These are phyloP conservation scores for Alisma plantagoaquatica DNA, from an alignment of 106 monocot genomes.

Conservation along the genomic window DNA sequence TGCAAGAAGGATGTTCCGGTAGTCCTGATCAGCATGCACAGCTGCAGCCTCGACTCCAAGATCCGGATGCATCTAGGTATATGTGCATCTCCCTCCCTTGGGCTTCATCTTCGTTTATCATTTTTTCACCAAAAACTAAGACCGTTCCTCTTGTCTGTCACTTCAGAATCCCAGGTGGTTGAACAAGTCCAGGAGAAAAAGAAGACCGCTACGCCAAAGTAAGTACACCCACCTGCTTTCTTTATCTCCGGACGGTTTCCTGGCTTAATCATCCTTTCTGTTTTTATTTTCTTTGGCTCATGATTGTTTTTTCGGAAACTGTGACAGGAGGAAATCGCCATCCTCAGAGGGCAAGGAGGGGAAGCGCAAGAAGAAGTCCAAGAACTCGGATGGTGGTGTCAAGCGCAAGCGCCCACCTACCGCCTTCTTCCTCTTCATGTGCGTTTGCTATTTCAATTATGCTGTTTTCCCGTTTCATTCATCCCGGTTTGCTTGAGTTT, in stretches of 20 bases:
- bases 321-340: constrained; percentile 49
- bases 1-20: constrained; percentile 78
- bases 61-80: constrained; percentile 75
- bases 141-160: background rate
- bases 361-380: constrained; percentile 41
- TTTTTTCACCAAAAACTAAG: background rate
- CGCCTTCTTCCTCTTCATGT: constrained; percentile 91
- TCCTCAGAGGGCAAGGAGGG: constrained; percentile 22
- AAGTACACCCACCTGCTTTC: background rate
- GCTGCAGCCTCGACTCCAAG: constrained; percentile 81
- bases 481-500: background rate
- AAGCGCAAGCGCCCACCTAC: constrained; percentile 71
- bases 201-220: constrained; percentile 18
- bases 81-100: background rate
- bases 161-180: constrained; percentile 71
- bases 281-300: too few relatives aligned
- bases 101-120: background rate
- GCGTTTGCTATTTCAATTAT: background rate
- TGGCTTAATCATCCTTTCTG: background rate
- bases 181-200: constrained; percentile 46
- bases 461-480: background rate
- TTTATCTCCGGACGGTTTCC: background rate
- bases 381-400: constrained; percentile 38
- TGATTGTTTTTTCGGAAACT: too few relatives aligned
- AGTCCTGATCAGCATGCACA: constrained; percentile 89